phyloP scores from a whole-genome alignment of 2,329 filamentous ascomycete genomes.

The Akanthomyces muscarius region DNA sequence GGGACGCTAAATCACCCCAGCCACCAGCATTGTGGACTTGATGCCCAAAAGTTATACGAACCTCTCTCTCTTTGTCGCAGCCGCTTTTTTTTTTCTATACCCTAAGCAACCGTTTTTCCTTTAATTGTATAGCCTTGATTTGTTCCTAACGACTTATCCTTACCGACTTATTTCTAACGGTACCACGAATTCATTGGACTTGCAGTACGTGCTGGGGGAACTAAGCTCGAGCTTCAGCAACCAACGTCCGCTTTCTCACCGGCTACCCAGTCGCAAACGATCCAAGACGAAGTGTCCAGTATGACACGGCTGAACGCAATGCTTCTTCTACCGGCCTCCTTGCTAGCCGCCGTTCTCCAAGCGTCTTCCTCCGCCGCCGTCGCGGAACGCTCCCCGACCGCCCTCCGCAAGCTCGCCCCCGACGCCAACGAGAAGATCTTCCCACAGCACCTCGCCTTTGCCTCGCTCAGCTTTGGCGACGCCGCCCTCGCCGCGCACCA shows the following conservation, averaged over 20 bases:
- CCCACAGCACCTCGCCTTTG: slow-evolving; percentile 59
- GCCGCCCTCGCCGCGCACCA: slow-evolving; percentile 30
- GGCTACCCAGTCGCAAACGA: neutral
- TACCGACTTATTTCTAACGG: neutral
- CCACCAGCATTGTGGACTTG: slow-evolving; percentile 16
- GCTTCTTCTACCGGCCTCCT: slow-evolving; percentile 39
- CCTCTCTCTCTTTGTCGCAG: neutral
- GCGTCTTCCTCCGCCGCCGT: slow-evolving; percentile 30
- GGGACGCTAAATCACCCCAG: slow-evolving; percentile 17
- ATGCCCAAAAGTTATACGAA: neutral
- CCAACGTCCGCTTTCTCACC: neutral
- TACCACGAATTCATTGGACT: neutral
- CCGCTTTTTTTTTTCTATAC: neutral
- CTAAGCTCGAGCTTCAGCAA: too few relatives aligned
- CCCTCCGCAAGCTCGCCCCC: slow-evolving; percentile 66
- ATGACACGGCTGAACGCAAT: slow-evolving; percentile 39
- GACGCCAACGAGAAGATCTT: slow-evolving; percentile 72
- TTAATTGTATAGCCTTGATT: neutral
- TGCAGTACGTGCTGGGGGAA: neutral
- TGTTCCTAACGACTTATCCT: neutral
- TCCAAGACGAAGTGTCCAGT: neutral
- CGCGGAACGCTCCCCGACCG: slow-evolving; percentile 46
- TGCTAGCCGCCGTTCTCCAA: slow-evolving; percentile 43
- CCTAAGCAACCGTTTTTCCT: neutral
- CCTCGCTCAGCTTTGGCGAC: slow-evolving; percentile 28